phyloP scores from a whole-genome alignment of 495 filamentous ascomycete genomes.

The Neurospora pannonica region DNA sequence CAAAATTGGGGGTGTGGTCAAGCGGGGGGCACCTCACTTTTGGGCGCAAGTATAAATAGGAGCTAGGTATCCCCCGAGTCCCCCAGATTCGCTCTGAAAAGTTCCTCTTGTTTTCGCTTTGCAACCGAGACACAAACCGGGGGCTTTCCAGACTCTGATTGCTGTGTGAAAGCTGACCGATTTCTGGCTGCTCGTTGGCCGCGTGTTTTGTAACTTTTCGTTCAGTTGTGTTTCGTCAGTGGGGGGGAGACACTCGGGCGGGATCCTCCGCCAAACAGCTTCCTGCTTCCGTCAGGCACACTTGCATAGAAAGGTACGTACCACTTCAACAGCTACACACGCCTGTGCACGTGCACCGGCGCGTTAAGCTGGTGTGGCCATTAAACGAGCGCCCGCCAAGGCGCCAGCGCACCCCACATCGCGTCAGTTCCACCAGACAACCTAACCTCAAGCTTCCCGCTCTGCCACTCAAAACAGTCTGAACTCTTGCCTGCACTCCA shows the following conservation, averaged over 20 bases:
- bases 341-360: neutral
- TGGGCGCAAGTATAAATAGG: conserved; percentile 21
- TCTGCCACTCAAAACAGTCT: neutral
- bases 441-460: neutral
- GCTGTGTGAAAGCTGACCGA: conserved; percentile 1
- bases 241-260: neutral
- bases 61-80: conserved; percentile 7
- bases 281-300: neutral
- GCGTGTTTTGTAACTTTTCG: conserved; percentile 3
- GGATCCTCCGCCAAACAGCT: neutral
- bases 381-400: neutral
- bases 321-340: neutral
- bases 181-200: conserved; percentile 5
- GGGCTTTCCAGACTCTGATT: neutral
- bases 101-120: neutral
- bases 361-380: neutral
- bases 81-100: neutral
- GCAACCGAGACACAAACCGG: neutral
- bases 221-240: neutral
- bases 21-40: neutral
- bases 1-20: neutral
- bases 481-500: neutral
- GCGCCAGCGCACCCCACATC: neutral
- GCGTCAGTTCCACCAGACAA: neutral
- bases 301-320: neutral